Base-by-base conservation (phyloP, 176 grass and related monocot genomes). In the Triticum timopheevii region DNA sequence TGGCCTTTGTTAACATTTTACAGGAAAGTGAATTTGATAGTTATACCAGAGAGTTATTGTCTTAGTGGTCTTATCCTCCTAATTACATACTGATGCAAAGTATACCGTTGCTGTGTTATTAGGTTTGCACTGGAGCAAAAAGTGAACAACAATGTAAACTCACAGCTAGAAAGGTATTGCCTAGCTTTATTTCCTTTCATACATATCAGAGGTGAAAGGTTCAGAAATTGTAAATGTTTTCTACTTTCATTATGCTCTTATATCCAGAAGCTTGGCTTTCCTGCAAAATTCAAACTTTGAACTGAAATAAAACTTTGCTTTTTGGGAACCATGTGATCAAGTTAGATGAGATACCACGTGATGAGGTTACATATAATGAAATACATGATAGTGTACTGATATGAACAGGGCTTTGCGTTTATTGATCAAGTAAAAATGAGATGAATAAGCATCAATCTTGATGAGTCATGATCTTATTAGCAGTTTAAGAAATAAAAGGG, bases 111-210 rank as follows among this genome's bases (percentile, higher is more conserved):
- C 64, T 86, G 54, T 22, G 47, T 45, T 50, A 19, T 69, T 49
- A 94, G 93, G 93, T 94, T 68, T 94, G 93, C 78, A 94, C 93
- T 59, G 92, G 92, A 78, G 92, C 87, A 74, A 94, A 94, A 56
- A 90, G 92, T 47, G 92, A 94, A 81, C 87, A 90, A 3, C 90
- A 94, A 66, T 94, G 87, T 22, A 94, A 92, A 76, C 92, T 94
- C 34, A 89, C 92, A 22, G 92, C 92, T 61, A 85, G 89, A 35
- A 94, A 94, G 38, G 88, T 93, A 80, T 16, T 56, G 19, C 17
- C 10, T 72, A 27, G 45, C 25, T 61, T 23, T 36, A 27, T 40
- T 62, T 36, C 7, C 13, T 40, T 35, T 78, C 6, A 2, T 79
- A 34, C 56, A 17, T 35, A 35, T 62, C 6, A 15, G 76, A 38